Conservation (phyloP, 2,329 filamentous ascomycete genomes). For the Magnaporthales sp. region DNA sequence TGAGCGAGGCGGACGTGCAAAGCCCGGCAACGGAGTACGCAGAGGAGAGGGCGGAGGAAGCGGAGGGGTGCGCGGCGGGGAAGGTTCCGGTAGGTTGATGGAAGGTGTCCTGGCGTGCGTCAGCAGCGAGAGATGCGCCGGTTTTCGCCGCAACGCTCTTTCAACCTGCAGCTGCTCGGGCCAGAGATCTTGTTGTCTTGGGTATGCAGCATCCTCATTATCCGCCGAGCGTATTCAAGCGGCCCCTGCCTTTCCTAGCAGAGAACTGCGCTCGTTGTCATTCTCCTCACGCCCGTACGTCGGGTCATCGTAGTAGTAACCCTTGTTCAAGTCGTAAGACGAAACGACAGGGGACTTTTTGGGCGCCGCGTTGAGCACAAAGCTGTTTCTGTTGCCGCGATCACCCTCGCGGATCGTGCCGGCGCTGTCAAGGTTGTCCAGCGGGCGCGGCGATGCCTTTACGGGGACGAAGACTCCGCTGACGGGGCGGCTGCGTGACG, state of each 20-base stretch:
- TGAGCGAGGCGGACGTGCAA: neutral
- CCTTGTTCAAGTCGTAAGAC: neutral
- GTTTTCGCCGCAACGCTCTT: neutral
- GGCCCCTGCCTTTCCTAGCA: conserved; percentile 16
- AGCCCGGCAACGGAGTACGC: neutral
- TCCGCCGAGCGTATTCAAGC: conserved; percentile 28
- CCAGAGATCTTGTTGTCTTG: no score
- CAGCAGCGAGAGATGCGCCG: neutral
- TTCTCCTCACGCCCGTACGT: conserved; percentile 1
- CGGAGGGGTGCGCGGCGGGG: neutral
- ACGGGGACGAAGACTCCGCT: conserved; percentile 15
- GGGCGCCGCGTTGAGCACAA: neutral
- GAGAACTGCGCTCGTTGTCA: conserved; percentile 20
- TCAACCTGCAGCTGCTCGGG: neutral
- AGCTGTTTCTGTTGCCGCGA: conserved; percentile 1
- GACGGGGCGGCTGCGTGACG: conserved; percentile 12
- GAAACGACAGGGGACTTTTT: conserved; percentile 3
- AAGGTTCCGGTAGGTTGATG: neutral
- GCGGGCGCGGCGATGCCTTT: conserved; percentile 6
- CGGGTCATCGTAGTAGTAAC: conserved; percentile 3
- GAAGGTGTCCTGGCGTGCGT: neutral
- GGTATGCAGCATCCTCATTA: neutral
- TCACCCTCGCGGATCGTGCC: conserved; percentile 1
- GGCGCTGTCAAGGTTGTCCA: conserved; percentile 10
- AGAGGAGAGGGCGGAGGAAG: neutral